These are phyloP conservation scores for Eucalyptus erythrocorys DNA, from an alignment of 345 rosid genomes.

Conservation along the genomic window DNA sequence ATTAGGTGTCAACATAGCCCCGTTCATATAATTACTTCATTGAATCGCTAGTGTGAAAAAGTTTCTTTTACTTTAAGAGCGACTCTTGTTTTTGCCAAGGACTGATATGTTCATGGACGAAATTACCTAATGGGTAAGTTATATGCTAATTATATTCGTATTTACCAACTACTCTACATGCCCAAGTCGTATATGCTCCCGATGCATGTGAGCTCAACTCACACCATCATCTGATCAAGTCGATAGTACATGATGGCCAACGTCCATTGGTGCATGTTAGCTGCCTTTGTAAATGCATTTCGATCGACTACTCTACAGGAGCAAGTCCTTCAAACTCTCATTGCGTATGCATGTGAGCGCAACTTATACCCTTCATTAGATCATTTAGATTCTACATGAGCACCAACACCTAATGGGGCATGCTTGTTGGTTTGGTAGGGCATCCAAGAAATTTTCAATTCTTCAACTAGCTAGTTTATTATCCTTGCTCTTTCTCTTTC, in stretches of 20 bases:
- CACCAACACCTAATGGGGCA: not conserved
- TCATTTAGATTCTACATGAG: not conserved
- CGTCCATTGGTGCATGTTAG: not conserved
- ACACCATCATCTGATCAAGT: not conserved
- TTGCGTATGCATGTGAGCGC: not conserved
- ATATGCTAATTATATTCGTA: not conserved
- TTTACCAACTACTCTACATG: not conserved
- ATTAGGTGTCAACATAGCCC: no score
- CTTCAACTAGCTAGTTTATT: not conserved
- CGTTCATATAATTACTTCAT: not conserved
- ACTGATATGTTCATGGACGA: not conserved
- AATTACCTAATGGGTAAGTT: not conserved
- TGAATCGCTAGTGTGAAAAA: not conserved
- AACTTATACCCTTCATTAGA: not conserved
- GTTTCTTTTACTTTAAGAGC: not conserved
- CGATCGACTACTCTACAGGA: not conserved
- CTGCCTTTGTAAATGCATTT: not conserved
- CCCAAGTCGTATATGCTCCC: not conserved
- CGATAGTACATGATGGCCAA: not conserved
- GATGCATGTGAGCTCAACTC: not conserved
- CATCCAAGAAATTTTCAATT: not conserved
- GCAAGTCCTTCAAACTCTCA: not conserved
- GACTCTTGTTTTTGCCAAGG: not conserved
- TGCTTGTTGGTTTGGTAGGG: not conserved
- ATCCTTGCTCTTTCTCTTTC: not conserved